Evolutionary conservation across 2,329 filamentous ascomycete species (phyloP), one percentile per base, ranked within the genome.

Genomic region (Xylaria sp.): DNA sequence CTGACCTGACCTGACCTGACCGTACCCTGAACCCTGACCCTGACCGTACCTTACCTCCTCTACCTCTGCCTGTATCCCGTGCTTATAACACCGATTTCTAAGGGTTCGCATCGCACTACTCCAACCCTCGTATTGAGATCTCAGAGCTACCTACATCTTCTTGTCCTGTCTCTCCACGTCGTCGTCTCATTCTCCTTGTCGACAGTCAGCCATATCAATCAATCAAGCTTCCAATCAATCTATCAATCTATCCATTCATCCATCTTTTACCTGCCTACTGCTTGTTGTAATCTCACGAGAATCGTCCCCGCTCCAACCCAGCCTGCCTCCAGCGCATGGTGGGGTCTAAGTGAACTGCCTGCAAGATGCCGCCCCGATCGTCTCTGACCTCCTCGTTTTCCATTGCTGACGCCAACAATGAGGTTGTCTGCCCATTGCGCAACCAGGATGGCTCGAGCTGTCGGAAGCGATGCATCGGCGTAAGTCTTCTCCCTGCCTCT

Each of bases 371-470:
- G 78, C 91, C 91, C 73, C 87, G 91, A 83, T 85, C 89, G 70
- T 88, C 90, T 67, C 82, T 96, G 73, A 94, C 90, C 65, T 91
- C 90, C 73, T 94, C 91, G 66, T 96, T 96, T 76, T 92, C 91
- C 67, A 90, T 96, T 71, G 90, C 90, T 70, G 91, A 96, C 80
- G 84, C 89, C 75, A 93, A 90, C 76, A 95, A 95, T 76, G 93
- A 97, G 78, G 94, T 99, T 73, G 90, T 97, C 72, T 99, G 94
- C 78, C 94, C 94, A 68, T 81, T 99, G 76, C 87, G 87, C 73
- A 97, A 97, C 74, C 92, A 96, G 73, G 94, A 99, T 85, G 91
- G 91, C 75, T 96, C 92, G 68, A 91, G 88, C 79, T 99, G 94
- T 81, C 88, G 93, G 75, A 99, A 99, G 81, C 86, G 93, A 81